Evolutionary conservation across 768 basidiomycete species (phyloP).

Genomic region (Psilocybe sp.): DNA sequence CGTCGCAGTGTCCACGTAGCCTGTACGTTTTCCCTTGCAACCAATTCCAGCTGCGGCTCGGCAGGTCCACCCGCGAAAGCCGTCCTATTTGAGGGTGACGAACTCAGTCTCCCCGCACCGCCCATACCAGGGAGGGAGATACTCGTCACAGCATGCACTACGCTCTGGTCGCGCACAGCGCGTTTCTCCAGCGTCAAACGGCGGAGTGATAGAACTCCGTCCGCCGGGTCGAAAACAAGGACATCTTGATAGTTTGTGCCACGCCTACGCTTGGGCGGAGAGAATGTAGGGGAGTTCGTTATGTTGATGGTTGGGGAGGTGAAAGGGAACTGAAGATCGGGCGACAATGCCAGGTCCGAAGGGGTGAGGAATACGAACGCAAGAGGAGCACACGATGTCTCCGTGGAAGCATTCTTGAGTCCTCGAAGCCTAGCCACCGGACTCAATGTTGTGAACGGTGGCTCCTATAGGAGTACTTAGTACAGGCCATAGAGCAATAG

Average conservation of each 20-base stretch:
- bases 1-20: constrained; percentile 68
- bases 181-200: constrained; percentile 46
- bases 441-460: constrained; percentile 48
- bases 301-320: constrained; percentile 6
- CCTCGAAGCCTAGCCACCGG: constrained; percentile 57
- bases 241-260: constrained; percentile 60
- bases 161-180: constrained; percentile 19
- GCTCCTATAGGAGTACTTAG: constrained; percentile 33
- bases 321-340: constrained; percentile 6
- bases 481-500: not conserved
- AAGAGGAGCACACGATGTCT: constrained; percentile 36
- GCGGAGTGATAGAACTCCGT: constrained; percentile 53
- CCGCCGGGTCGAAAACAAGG: constrained; percentile 62
- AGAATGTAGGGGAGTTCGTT: constrained; percentile 20
- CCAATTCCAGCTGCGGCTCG: constrained; percentile 31
- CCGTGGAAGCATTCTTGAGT: constrained; percentile 18
- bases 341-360: constrained; percentile 21
- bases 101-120: constrained; percentile 35
- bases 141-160: constrained; percentile 43
- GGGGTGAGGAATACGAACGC: constrained; percentile 55
- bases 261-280: constrained; percentile 23
- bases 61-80: not conserved
- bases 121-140: constrained; percentile 60
- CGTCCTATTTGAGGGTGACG: constrained; percentile 26
- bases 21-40: constrained; percentile 36